Percentiles rank a stretch among this genome's conserved stretches.
Evolutionary conservation across 2,329 filamentous ascomycete genomes (phyloP).

Genomic region (Ascochyta koolunga): DNA sequence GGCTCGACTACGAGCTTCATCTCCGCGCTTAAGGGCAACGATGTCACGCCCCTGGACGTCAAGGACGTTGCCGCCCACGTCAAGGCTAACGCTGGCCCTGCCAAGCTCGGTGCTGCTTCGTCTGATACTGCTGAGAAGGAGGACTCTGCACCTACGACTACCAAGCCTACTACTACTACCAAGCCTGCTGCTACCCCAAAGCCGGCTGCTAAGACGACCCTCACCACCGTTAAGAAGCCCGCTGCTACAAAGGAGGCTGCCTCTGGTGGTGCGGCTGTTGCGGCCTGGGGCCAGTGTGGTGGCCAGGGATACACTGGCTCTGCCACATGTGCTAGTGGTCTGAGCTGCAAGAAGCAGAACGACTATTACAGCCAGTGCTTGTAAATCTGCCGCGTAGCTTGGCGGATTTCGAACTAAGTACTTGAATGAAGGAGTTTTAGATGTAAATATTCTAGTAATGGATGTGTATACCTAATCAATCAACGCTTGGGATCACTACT

Average conservation of each 20-base stretch:
- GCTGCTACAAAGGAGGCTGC: conserved; percentile 14
- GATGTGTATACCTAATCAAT: too few species aligned
- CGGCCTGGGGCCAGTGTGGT: conserved; percentile 53
- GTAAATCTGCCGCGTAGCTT: not conserved
- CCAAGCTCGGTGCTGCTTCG: conserved; percentile 20
- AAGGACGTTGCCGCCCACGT: conserved; percentile 28
- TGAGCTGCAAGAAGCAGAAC: conserved; percentile 49
- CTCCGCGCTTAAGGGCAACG: conserved; percentile 17
- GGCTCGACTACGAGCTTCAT: conserved; percentile 22
- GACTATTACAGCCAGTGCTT: conserved; percentile 56
- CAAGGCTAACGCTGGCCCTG: conserved; percentile 21
- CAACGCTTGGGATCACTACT: too few species aligned
- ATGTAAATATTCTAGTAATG: not conserved
- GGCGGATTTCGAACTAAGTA: not conserved
- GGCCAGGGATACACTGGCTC: conserved; percentile 50
- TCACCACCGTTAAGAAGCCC: conserved; percentile 30
- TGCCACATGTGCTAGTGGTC: conserved; percentile 47
- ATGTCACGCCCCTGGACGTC: conserved; percentile 22
- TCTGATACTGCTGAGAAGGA: not conserved
- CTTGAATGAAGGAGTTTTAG: not conserved
- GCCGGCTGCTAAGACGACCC: conserved; percentile 24
- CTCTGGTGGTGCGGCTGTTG: conserved; percentile 23
- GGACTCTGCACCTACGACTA: not conserved
- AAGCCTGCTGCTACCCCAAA: conserved; percentile 14
- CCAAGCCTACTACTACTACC: conserved; percentile 13